Base-by-base conservation (phyloP, 352 stramenopile species). In the Lagenidium giganteum region DNA sequence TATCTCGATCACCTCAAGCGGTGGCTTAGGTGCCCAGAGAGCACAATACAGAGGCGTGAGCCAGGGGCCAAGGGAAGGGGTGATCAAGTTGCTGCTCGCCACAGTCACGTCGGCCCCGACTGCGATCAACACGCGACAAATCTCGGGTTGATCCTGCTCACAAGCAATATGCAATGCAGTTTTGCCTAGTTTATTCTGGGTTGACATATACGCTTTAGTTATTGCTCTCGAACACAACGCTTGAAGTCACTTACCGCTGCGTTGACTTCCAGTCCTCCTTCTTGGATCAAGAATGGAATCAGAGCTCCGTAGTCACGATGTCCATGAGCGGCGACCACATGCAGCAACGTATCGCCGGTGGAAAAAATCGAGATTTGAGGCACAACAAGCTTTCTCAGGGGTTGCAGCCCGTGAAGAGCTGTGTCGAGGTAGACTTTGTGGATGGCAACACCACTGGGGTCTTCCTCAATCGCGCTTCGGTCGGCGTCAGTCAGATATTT, bases 181-280 rank as follows among this genome's bases (percentile, higher is more conserved):
- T 50, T 77, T 74, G 37, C 64, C 32, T 12, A 70, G 59, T 20
- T 74, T 74, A 48, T 81, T 81, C 65, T 76, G 44, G 18, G 28
- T 5, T 33, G 9, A 36, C 5, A 36, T 18, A n/a, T n/a, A 28
- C 28, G 29, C 25, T 1, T 12, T 34, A 13, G 27, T 39, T 23
- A 46, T 11, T 30, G 8, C 3, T 12, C 14, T 39, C 34, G 22
- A 33, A 11, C 21, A 17, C 16, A 4, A 12, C 11, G 3, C 12
- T 4, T 18, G 14, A 31, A 12, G 21, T 34, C n/a, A 54, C 52
- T 12, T 48, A 76, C 67, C 35, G 51, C 59, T 39, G 57, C 59
- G 50, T 77, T 69, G 33, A 77, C 61, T 25, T 69, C 42, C 27
- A 81, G 32, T 9, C 60, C 39, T 2, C 48, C 64, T 7, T 70